Conservation (phyloP, 169 alveolate species). For the Babesia gibsoni region DNA sequence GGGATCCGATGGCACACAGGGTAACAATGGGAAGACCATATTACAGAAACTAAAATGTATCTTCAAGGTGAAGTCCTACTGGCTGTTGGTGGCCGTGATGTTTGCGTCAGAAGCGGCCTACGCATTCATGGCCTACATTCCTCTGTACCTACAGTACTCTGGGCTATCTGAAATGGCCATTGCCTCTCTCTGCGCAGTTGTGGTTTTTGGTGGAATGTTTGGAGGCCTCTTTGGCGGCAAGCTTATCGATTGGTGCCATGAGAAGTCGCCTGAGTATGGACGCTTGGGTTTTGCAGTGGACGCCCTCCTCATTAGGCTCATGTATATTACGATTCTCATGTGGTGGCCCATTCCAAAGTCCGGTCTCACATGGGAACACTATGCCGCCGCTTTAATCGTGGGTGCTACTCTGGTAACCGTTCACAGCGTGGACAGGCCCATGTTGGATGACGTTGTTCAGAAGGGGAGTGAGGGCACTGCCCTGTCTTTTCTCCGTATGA, state of each 20-base stretch:
- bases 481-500: conserved; percentile 76
- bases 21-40: too few relatives aligned
- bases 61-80: conserved; percentile 29
- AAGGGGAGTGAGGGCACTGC: conserved; percentile 86
- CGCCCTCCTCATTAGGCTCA: conserved; percentile 72
- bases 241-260: conserved; percentile 79
- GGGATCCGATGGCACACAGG: too few relatives aligned
- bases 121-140: conserved; percentile 84
- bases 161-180: conserved; percentile 82
- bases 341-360: conserved; percentile 64
- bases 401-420: conserved; percentile 88
- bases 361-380: conserved; percentile 43
- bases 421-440: conserved; percentile 86
- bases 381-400: conserved; percentile 67
- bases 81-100: conserved; percentile 33
- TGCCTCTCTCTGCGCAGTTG: conserved; percentile 78
- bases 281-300: conserved; percentile 80
- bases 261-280: conserved; percentile 80
- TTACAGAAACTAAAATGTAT: too few relatives aligned
- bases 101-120: conserved; percentile 87
- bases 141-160: conserved; percentile 86
- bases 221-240: conserved; percentile 90
- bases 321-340: conserved; percentile 70
- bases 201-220: conserved; percentile 81
- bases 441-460: conserved; percentile 85